Evolutionary conservation across 768 basidiomycete species (phyloP).

Genomic region (Trametes coccinea): DNA sequence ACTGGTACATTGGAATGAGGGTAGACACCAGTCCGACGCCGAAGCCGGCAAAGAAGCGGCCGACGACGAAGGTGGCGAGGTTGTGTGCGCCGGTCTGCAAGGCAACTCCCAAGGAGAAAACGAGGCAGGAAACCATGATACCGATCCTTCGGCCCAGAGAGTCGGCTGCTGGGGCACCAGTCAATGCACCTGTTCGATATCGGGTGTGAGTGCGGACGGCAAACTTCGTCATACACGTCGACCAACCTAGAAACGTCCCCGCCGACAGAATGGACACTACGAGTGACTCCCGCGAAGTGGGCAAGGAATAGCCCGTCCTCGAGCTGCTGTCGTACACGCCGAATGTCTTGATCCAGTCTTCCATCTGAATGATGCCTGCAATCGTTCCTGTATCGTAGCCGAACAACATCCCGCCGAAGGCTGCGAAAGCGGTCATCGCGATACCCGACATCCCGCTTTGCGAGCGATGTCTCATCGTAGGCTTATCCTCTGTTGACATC

Average conservation of each 20-base stretch:
- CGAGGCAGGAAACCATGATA: constrained; percentile 43
- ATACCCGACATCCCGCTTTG: constrained; percentile 25
- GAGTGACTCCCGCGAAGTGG: constrained; percentile 45
- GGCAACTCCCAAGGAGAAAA: constrained; percentile 54
- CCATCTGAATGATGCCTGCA: constrained; percentile 69
- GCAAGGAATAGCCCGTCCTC: constrained; percentile 28
- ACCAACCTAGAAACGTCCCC: constrained; percentile 71
- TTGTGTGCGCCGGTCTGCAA: constrained; percentile 18
- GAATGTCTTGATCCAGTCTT: constrained; percentile 46
- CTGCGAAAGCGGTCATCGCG: constrained; percentile 38
- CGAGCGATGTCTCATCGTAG: constrained; percentile 23
- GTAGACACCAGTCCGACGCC: constrained; percentile 78
- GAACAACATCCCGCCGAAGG: constrained; percentile 29
- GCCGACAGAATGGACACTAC: constrained; percentile 73
- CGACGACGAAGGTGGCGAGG: constrained; percentile 59
- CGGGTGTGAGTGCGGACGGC: too few species aligned
- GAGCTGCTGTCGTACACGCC: constrained; percentile 23
- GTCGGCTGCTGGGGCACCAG: constrained; percentile 52
- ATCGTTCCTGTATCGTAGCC: constrained; percentile 81
- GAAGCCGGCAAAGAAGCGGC: constrained; percentile 75
- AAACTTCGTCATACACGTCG: too few species aligned
- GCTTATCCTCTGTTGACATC: background rate
- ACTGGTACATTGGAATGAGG: constrained; percentile 58
- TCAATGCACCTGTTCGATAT: constrained; percentile 43
- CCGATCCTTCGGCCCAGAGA: constrained; percentile 48